phyloP scores from a whole-genome alignment of 208 protist species.

The Lotmaria passim region DNA sequence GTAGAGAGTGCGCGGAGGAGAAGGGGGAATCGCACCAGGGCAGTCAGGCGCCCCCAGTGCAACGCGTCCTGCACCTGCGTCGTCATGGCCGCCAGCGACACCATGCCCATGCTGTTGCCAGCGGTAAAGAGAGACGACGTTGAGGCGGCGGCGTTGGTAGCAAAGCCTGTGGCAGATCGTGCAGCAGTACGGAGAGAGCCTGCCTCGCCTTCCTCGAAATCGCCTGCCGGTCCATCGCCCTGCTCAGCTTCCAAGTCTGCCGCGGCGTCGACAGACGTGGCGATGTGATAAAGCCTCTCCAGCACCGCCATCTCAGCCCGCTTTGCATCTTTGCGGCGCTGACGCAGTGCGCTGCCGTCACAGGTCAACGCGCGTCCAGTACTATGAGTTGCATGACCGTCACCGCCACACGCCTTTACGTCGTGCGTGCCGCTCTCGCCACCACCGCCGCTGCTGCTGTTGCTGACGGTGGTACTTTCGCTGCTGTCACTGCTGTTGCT shows the following conservation, averaged over 20 bases:
- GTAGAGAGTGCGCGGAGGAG: conserved; percentile 23
- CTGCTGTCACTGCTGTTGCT: conserved; percentile 11
- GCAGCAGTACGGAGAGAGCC: not conserved
- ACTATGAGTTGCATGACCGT: too few species aligned
- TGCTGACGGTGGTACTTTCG: not conserved
- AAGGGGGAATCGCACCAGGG: conserved; percentile 28
- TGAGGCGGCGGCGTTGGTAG: too few species aligned
- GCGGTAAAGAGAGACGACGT: conserved; percentile 10
- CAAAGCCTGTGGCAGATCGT: too few species aligned
- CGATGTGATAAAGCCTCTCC: conserved; percentile 25
- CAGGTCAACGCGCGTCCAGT: too few species aligned
- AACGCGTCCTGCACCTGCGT: conserved; percentile 18
- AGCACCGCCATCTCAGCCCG: conserved; percentile 28
- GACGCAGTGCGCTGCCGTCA: too few species aligned
- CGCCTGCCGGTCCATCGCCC: too few species aligned
- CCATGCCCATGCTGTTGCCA: conserved; percentile 18
- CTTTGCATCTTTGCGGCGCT: too few species aligned
- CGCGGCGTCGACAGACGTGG: conserved; percentile 1
- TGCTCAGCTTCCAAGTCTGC: conserved; percentile 5
- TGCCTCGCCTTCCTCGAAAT: not conserved
- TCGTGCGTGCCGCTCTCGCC: not conserved
- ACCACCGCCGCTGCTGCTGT: not conserved
- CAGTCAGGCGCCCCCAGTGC: conserved; percentile 32
- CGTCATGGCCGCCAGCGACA: conserved; percentile 23
- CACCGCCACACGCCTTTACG: too few species aligned